Evolutionary conservation across 1,284 basidiomycete genomes (phyloP).

Genomic region (Leccinum pallidistipes): DNA sequence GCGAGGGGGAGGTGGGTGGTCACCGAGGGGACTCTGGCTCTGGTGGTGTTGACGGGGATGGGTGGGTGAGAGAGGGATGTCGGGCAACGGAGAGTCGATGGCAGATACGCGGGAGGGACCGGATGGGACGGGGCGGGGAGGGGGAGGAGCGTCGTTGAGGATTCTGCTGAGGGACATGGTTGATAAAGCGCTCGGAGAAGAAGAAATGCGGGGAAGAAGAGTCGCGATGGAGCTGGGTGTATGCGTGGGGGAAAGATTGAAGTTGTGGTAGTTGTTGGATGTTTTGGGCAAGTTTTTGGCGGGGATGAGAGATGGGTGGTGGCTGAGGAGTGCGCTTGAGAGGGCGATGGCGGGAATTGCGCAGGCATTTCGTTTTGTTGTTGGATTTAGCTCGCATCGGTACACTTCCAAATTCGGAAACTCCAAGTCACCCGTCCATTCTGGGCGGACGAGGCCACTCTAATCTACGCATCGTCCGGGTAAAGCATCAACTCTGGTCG

Average conservation of each 20-base stretch:
- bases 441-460: constrained; percentile 25
- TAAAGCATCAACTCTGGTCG: constrained; percentile 89
- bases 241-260: not conserved
- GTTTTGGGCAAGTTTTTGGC: not conserved
- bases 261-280: not conserved
- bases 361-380: constrained; percentile 40
- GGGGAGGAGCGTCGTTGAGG: constrained; percentile 65
- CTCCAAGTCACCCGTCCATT: constrained; percentile 25
- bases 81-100: constrained; percentile 30
- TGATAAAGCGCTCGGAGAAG: not conserved
- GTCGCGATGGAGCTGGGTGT: not conserved
- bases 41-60: constrained; percentile 29
- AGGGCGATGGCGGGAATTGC: constrained; percentile 35
- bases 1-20: constrained; percentile 35
- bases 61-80: constrained; percentile 28
- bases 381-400: constrained; percentile 37
- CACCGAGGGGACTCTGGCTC: constrained; percentile 32
- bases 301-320: constrained; percentile 12
- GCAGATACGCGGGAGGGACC: constrained; percentile 17
- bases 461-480: constrained; percentile 52
- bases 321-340: constrained; percentile 22
- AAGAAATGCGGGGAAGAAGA: constrained; percentile 3
- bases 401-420: constrained; percentile 35
- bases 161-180: constrained; percentile 73
- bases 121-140: constrained; percentile 20